These are phyloP conservation scores for Malassezia restricta DNA, from an alignment of 1,284 basidiomycete genomes.

Conservation along the genomic window DNA sequence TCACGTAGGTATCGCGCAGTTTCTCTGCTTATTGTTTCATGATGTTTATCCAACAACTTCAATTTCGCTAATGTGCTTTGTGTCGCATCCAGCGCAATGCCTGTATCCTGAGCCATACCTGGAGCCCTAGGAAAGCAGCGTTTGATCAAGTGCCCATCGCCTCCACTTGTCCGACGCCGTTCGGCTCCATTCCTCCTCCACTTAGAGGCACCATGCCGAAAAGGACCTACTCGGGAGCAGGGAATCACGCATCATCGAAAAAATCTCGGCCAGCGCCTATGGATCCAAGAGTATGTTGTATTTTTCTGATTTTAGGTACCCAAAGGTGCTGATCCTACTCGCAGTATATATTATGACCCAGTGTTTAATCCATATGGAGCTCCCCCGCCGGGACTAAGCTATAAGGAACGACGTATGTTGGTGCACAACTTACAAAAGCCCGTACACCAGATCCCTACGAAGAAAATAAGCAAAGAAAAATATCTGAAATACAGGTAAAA, in stretches of 20 bases:
- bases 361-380: slow-evolving; percentile 87
- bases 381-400: slow-evolving; percentile 92
- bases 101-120: neutral
- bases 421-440: slow-evolving; percentile 12
- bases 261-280: neutral
- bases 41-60: neutral
- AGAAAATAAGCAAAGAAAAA: neutral
- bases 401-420: slow-evolving; percentile 55
- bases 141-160: no score
- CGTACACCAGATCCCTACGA: neutral
- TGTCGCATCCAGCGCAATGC: neutral
- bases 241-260: neutral
- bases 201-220: neutral
- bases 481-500: neutral
- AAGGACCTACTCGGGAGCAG: neutral
- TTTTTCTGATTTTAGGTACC: slow-evolving; percentile 3
- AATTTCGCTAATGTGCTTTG: neutral
- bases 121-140: neutral
- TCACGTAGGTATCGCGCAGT: slow-evolving; percentile 2
- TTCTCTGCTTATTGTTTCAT: neutral
- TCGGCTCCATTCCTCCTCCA: no score
- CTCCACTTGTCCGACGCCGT: no score
- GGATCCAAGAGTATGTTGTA: slow-evolving; percentile 4
- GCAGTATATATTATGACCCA: slow-evolving; percentile 82
- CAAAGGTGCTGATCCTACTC: slow-evolving; percentile 17